Evolutionary conservation across 345 rosid genomes (phyloP).

Genomic region (Dimocarpus longan): DNA sequence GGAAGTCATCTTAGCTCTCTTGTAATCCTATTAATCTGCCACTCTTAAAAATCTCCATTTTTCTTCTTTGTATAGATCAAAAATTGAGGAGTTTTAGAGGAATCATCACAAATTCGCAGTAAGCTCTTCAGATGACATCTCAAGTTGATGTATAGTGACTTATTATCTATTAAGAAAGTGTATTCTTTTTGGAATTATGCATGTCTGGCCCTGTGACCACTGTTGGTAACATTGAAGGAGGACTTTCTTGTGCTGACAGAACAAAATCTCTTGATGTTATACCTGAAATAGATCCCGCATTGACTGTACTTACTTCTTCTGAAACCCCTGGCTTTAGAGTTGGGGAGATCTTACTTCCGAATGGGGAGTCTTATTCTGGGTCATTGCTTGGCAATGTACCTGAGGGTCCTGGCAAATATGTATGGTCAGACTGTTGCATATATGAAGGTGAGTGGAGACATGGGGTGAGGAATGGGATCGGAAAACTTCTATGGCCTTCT

Average conservation of each 20-base stretch:
- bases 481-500: constrained; percentile 75
- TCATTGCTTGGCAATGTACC: constrained; percentile 74
- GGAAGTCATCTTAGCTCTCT: background rate
- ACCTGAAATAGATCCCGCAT: constrained; percentile 40
- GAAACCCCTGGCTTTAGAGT: constrained; percentile 66
- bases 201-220: constrained; percentile 81
- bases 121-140: constrained; percentile 34
- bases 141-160: constrained; percentile 24
- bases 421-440: constrained; percentile 74
- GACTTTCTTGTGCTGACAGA: constrained; percentile 63
- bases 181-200: constrained; percentile 61
- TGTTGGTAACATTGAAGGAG: constrained; percentile 47
- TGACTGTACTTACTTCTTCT: constrained; percentile 42
- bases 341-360: constrained; percentile 60
- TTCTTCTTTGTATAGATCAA: constrained; percentile 26
- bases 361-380: constrained; percentile 77
- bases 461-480: constrained; percentile 88
- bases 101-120: constrained; percentile 23
- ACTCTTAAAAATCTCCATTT: constrained; percentile 15
- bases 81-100: constrained; percentile 15
- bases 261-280: constrained; percentile 68
- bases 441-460: constrained; percentile 93
- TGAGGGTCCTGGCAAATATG: constrained; percentile 83
- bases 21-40: constrained; percentile 14
- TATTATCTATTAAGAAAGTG: constrained; percentile 34